Conservation (phyloP, 352 stramenopile species). For the Phytophthora citricola region DNA sequence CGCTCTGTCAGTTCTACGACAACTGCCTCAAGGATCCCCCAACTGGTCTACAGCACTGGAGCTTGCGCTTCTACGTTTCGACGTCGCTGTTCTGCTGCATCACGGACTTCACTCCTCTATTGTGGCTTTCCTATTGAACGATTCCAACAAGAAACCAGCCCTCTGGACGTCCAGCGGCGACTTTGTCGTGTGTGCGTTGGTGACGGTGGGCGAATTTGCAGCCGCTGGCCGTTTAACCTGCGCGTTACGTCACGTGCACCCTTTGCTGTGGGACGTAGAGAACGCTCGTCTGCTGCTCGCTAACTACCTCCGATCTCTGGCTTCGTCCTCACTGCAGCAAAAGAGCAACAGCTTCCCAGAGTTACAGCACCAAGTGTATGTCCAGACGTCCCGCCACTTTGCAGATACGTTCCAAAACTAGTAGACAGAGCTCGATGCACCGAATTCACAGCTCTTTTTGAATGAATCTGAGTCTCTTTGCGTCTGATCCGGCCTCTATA, state of each 20-base stretch:
- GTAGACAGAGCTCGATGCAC: constrained; percentile 9
- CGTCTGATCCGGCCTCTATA: constrained; percentile 42
- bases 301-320: constrained; percentile 58
- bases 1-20: constrained; percentile 30
- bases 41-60: constrained; percentile 44
- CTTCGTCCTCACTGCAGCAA: constrained; percentile 6
- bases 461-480: constrained; percentile 10
- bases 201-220: constrained; percentile 52
- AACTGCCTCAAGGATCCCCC: constrained; percentile 21
- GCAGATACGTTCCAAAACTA: constrained; percentile 19
- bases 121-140: constrained; percentile 45
- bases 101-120: constrained; percentile 50
- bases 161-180: constrained; percentile 69
- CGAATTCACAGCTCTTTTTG: constrained; percentile 20
- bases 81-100: constrained; percentile 49
- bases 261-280: constrained; percentile 74
- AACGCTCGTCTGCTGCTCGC: constrained; percentile 64
- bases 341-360: constrained; percentile 15
- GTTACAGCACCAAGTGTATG: constrained; percentile 43
- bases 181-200: constrained; percentile 75
- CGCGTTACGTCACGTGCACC: constrained; percentile 59
- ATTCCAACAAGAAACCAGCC: constrained; percentile 1
- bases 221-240: constrained; percentile 59
- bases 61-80: constrained; percentile 69
- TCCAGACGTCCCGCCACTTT: constrained; percentile 32